Percentiles rank a stretch among this genome's conserved stretches.
Conservation (phyloP, 2,329 filamentous ascomycete species). For the Teratosphaeria zuluensis region DNA sequence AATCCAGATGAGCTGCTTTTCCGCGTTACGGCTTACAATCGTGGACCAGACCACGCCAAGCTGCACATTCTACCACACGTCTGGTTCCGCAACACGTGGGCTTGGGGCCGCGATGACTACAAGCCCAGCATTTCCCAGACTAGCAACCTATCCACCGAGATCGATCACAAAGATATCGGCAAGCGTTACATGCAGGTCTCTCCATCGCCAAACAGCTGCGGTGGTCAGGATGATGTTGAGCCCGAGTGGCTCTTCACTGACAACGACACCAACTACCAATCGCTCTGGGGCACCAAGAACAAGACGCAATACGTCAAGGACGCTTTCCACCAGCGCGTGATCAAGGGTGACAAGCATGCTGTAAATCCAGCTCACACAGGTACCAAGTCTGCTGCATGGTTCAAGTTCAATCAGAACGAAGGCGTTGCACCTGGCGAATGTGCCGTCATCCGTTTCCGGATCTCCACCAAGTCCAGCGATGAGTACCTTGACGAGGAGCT, state of each 20-base stretch:
- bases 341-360: constrained; percentile 67
- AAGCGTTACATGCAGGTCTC: constrained; percentile 77
- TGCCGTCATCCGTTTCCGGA: constrained; percentile 84
- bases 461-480: constrained; percentile 61
- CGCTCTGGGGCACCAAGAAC: constrained; percentile 69
- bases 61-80: constrained; percentile 90
- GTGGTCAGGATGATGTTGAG: constrained; percentile 70
- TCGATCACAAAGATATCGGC: constrained; percentile 71
- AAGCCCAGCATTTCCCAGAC: constrained; percentile 69
- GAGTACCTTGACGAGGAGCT: constrained; percentile 82
- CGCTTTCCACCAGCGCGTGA: constrained; percentile 82
- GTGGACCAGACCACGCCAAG: constrained; percentile 80
- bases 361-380: constrained; percentile 72
- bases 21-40: constrained; percentile 92
- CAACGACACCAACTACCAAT: constrained; percentile 81
- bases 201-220: constrained; percentile 76
- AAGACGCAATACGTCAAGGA: constrained; percentile 83
- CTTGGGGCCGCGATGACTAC: constrained; percentile 77
- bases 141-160: constrained; percentile 59
- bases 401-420: constrained; percentile 78
- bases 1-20: constrained; percentile 87
- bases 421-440: constrained; percentile 86
- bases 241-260: constrained; percentile 86
- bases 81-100: constrained; percentile 97
- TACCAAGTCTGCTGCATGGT: constrained; percentile 89